Percentiles rank a stretch among this genome's conserved stretches.
Conservation (phyloP, 1,139 yeast genomes). For the Candida sojae region DNA sequence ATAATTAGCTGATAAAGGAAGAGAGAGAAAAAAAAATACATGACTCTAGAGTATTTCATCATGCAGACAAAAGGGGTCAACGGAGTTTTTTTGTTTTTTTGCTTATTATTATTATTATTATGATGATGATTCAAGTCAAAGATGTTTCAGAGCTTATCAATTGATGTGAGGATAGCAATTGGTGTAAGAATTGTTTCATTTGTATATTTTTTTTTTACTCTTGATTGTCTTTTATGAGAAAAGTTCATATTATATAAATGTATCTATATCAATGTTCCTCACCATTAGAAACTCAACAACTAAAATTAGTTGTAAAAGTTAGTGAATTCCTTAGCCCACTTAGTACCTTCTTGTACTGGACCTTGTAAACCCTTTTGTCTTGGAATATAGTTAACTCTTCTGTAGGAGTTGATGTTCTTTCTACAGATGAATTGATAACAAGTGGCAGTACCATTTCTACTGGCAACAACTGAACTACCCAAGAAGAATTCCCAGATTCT, state of each 20-base stretch:
- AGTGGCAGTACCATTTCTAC: constrained; percentile 93
- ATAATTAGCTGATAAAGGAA: no score
- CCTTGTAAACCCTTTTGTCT: constrained; percentile 73
- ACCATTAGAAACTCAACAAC: background rate
- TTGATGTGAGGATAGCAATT: no score
- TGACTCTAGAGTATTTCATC: background rate
- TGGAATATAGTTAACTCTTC: constrained; percentile 81
- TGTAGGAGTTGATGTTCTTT: constrained; percentile 84
- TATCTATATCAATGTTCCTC: no score
- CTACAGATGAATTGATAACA: constrained; percentile 90
- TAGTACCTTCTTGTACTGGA: constrained; percentile 54
- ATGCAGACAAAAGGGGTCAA: background rate
- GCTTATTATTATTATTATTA: no score
- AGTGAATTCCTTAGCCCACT: constrained; percentile 35
- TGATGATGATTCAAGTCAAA: no score
- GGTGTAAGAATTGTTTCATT: no score
- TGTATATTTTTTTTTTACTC: no score
- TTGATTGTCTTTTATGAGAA: no score
- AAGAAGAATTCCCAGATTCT: constrained; percentile 93
- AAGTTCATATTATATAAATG: no score
- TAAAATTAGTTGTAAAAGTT: constrained; percentile 10
- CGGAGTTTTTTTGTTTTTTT: background rate
- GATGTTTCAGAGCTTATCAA: no score
- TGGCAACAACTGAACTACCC: constrained; percentile 76
- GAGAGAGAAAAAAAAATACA: background rate